Evolutionary conservation across 495 filamentous ascomycete genomes (phyloP), one percentile per base, ranked within the genome.

Genomic region (Chlorociboria aeruginascens): DNA sequence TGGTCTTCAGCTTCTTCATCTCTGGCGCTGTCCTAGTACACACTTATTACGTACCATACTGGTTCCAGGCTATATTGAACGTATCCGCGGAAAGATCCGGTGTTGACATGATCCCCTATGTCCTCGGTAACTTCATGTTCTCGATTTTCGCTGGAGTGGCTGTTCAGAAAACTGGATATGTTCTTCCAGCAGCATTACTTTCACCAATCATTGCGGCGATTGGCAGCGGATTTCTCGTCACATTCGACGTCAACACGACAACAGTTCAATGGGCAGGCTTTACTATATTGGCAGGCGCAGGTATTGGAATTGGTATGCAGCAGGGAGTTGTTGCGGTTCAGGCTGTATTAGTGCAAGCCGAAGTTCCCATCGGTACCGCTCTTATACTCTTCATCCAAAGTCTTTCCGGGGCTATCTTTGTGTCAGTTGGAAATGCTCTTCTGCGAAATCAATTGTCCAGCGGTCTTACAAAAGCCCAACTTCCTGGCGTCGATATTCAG

Each of bases 1-100:
- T 69, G 1, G 65, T 73, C 49, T 85, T 76, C 59, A 53, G 64
- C 17, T 69, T 79, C 54, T 68, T 65, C 51, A 49, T 83, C 8
- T 81, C 78, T 20, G 74, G 71, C n/a, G 62, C 72, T 0, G 85
- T 87, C 63, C 76, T 90, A 46, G 63, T 83, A n/a, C 62, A 78
- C 2, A 62, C 80, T 14, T 86, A 80, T 61, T 82, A 83, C 69
- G 64, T 94, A 14, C 87, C 89, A 0, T 82, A 90, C 54, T 95
- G 83, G 82, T 93, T 95, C 70, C 89, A 95, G 57, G 77, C 85
- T 6, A 79, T 95, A 61, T 82, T 89, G 60, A 76, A 72, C 41
- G 76, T 74, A 0, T 68, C 68, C 0, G 82, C 88, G 10, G 74
- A 78, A 10, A 66, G 75, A 32, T 87, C 83, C 0, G 89, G 89